A percentile compares a stretch with the other conserved stretches of the same genome.
These are phyloP conservation scores for Cyphellophora attinorum DNA, from an alignment of 2,329 filamentous ascomycete genomes.

Conservation along the genomic window DNA sequence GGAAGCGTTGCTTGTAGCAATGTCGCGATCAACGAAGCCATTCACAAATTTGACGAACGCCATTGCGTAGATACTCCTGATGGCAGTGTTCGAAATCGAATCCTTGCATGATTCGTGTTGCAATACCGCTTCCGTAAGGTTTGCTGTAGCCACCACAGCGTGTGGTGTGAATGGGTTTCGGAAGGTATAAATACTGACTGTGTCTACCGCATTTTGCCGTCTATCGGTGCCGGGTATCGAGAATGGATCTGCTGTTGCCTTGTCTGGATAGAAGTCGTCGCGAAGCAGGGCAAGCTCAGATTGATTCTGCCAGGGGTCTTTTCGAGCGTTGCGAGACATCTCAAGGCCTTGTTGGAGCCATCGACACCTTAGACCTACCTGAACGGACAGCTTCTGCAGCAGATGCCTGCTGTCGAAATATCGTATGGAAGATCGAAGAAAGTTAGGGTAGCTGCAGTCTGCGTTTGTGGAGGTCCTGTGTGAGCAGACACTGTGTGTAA, in stretches of 20 bases:
- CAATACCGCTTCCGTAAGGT: constrained; percentile 16
- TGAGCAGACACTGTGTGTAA: no score
- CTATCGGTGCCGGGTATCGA: constrained; percentile 7
- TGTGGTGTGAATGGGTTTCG: constrained; percentile 13
- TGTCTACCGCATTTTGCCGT: constrained; percentile 15
- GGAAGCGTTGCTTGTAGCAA: constrained; percentile 11
- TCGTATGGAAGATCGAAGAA: no score
- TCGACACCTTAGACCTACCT: no score
- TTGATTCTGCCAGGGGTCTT: constrained; percentile 17
- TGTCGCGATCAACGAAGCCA: constrained; percentile 19
- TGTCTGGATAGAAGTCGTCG: constrained; percentile 18
- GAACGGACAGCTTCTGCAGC: no score
- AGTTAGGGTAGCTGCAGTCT: no score
- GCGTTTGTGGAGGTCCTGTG: no score
- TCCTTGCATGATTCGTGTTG: constrained; percentile 10
- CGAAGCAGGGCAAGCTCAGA: constrained; percentile 19
- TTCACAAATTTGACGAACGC: constrained; percentile 20
- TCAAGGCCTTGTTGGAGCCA: background rate
- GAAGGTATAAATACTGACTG: constrained; percentile 17
- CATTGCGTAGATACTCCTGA: constrained; percentile 20
- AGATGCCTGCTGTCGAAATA: no score
- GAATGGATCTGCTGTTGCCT: constrained; percentile 13
- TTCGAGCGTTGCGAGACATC: no score
- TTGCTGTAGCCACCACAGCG: constrained; percentile 15
- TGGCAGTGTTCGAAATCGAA: constrained; percentile 13